Base-by-base conservation (phyloP, 768 basidiomycete species). In the Kwoniella sp. region DNA sequence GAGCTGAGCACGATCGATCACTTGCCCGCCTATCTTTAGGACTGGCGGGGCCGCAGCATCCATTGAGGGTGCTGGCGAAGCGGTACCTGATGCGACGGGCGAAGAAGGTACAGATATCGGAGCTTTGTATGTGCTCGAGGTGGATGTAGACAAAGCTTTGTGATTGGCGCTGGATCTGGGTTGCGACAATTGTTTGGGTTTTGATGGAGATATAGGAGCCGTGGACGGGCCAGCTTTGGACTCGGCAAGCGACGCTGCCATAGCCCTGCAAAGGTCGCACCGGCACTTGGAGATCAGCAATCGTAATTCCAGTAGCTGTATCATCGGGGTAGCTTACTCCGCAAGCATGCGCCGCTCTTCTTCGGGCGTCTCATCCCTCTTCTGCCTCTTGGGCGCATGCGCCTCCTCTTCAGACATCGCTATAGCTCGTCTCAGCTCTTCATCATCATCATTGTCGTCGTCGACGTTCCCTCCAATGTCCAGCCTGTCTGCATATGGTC, bases 1-100 rank as follows among this genome's bases (percentile, higher is more conserved):
- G 63, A 94, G 75, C 71, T 88, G 85, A 1, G 89, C 89, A 28
- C 93, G 85, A 73, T 93, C 89, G 20, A 61, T 61, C 9, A 71
- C 30, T 26, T 54, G 53, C n/a, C 63, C 69, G 2, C 63, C 63
- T 17, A 69, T 37, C 11, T 51, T 58, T 1, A 73, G 54, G 9
- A 38, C 31, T 11, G 70, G 22, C 1, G 63, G 29, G 1, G 66
- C 13, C 1, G 28, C 59, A 4, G 59, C 28, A 15, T 55, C 56
- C 23, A 11, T 23, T 3, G 48, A 30, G 17, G 52, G 55, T 8
- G 60, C 51, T 38, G 65, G 23, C 13, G 65, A 31, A 2, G 51
- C 31, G 0, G 55, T 31, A 2, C 22, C 20, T 17, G 52, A 55
- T 17, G 56, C 4, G 20, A 45, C 11, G 3, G 41, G 20, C 8